Conservation (phyloP, 371 early-diverging fungal species). For the Paraphysoderma sedebokerense region DNA sequence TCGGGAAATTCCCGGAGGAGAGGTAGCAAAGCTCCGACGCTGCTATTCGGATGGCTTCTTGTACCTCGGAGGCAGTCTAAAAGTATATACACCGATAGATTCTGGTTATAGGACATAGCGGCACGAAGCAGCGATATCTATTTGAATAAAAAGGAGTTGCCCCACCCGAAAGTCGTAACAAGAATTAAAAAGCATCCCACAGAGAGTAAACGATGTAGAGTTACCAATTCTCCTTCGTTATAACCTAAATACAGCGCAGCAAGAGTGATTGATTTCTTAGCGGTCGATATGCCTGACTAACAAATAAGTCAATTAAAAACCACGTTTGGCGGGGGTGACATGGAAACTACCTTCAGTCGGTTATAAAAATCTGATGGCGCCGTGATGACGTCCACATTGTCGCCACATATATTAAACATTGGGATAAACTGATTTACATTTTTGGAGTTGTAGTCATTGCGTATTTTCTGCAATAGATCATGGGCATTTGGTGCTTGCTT, state of each 20-base stretch:
- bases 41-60: slow-evolving; percentile 36
- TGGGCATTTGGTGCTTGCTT: no score
- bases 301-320: neutral
- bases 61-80: slow-evolving; percentile 80
- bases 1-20: slow-evolving; percentile 44
- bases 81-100: slow-evolving; percentile 46
- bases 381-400: slow-evolving; percentile 15
- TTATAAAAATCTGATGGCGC: slow-evolving; percentile 25
- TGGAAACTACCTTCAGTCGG: slow-evolving; percentile 20
- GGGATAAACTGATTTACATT: no score
- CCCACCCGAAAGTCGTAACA: neutral
- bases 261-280: slow-evolving; percentile 53
- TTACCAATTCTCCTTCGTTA: slow-evolving; percentile 56
- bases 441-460: no score
- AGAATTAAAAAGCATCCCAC: neutral
- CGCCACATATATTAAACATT: no score
- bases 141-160: neutral
- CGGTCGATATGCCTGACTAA: slow-evolving; percentile 24
- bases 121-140: slow-evolving; percentile 35
- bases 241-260: slow-evolving; percentile 80
- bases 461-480: no score
- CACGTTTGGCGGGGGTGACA: neutral
- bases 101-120: slow-evolving; percentile 29
- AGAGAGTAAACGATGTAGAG: neutral
- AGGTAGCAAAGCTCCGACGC: slow-evolving; percentile 47